Evolutionary conservation across 2,329 filamentous ascomycete genomes (phyloP).

Genomic region (Aquanectria penicillioides): DNA sequence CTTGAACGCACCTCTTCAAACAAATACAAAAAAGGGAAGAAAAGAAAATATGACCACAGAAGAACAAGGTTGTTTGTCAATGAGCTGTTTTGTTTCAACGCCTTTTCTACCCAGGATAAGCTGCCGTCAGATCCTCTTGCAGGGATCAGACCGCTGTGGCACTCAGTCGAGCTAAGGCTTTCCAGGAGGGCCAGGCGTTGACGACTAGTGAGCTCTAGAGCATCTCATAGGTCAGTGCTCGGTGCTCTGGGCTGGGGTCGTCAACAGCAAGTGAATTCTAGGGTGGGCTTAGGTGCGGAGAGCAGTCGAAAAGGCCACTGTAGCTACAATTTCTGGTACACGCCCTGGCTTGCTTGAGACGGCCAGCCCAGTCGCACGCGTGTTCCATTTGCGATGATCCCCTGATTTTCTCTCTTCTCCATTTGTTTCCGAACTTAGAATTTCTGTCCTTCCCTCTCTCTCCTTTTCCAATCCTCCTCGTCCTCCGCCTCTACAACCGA

Average conservation of each 20-base stretch:
- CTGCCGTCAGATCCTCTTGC: conserved; percentile 21
- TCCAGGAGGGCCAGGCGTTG: conserved; percentile 5
- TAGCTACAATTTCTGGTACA: conserved; percentile 49
- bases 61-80: background rate
- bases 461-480: conserved; percentile 30
- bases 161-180: conserved; percentile 3
- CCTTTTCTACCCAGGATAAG: conserved; percentile 12
- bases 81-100: conserved; percentile 21
- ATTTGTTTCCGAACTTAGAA: conserved; percentile 12
- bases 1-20: no score
- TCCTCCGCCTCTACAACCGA: conserved; percentile 26
- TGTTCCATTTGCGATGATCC: conserved; percentile 25
- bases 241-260: conserved; percentile 6
- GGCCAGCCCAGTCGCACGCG: conserved; percentile 31
- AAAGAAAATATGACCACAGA: conserved; percentile 6
- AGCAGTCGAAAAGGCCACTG: conserved; percentile 49
- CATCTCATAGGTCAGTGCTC: conserved; percentile 9
- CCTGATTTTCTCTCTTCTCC: conserved; percentile 35
- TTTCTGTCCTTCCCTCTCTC: conserved; percentile 24
- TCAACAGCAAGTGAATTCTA: background rate
- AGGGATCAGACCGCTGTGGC: conserved; percentile 12
- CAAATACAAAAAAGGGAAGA: no score
- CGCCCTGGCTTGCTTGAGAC: no score
- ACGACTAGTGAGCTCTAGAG: conserved; percentile 2
- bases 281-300: conserved; percentile 18